These are phyloP conservation scores for Fusarium paranaense DNA, from an alignment of 2,329 filamentous ascomycete species.

Conservation along the genomic window DNA sequence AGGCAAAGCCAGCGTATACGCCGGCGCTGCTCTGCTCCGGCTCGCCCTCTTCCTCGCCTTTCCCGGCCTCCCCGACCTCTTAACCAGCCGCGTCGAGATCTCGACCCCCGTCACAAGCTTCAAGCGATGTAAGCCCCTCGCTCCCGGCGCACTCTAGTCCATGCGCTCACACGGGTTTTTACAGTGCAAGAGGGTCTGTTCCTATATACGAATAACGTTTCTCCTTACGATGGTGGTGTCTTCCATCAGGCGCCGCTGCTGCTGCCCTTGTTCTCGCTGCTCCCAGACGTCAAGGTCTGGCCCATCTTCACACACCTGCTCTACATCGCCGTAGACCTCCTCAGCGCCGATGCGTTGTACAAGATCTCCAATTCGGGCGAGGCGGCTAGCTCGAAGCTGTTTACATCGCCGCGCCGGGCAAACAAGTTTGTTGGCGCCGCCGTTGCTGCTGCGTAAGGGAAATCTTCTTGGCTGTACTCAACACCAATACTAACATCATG, in stretches of 20 bases:
- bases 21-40: constrained; percentile 80
- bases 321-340: constrained; percentile 83
- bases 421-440: constrained; percentile 80
- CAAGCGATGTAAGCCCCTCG: constrained; percentile 80
- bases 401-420: constrained; percentile 80
- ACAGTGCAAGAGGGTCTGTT: constrained; percentile 89
- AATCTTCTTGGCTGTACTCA: neutral
- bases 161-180: constrained; percentile 8
- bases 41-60: constrained; percentile 84
- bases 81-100: constrained; percentile 93
- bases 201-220: constrained; percentile 95
- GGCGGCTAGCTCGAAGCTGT: constrained; percentile 78
- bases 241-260: constrained; percentile 87
- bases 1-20: constrained; percentile 71
- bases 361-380: constrained; percentile 86
- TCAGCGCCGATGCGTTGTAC: constrained; percentile 83
- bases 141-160: neutral
- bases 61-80: constrained; percentile 83
- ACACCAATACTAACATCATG: constrained; percentile 23
- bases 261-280: constrained; percentile 88
- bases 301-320: constrained; percentile 83
- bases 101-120: constrained; percentile 98
- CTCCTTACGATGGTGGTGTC: constrained; percentile 94
- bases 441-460: constrained; percentile 80
- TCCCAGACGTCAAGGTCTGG: constrained; percentile 75